phyloP scores from a whole-genome alignment of 2,329 filamentous ascomycete genomes.

The Beauveria varroae region DNA sequence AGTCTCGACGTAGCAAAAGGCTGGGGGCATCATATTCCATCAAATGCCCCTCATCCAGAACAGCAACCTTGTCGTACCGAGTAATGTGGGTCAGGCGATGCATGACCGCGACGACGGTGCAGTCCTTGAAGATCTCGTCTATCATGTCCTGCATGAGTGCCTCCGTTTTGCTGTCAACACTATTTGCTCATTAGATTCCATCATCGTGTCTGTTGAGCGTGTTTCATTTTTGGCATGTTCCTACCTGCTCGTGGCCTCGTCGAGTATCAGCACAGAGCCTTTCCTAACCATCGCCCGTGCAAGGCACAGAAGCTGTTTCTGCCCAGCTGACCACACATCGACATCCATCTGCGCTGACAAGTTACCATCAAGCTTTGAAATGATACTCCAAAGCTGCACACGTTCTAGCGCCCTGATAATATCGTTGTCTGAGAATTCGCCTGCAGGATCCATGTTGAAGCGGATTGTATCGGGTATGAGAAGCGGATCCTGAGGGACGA shows the following conservation, averaged over 20 bases:
- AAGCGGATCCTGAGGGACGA: neutral
- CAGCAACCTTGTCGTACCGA: conserved; percentile 50
- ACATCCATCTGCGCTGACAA: conserved; percentile 26
- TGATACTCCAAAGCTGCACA: conserved; percentile 22
- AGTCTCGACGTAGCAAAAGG: neutral
- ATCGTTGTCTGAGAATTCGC: neutral
- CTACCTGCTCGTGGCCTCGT: neutral
- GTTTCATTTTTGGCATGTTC: neutral
- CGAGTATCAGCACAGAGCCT: neutral
- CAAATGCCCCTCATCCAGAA: conserved; percentile 22
- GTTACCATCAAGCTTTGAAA: conserved; percentile 29
- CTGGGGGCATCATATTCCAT: neutral
- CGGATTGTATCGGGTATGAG: neutral
- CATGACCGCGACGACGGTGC: conserved; percentile 43
- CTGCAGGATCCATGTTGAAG: neutral
- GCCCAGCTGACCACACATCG: conserved; percentile 30
- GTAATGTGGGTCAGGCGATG: conserved; percentile 38
- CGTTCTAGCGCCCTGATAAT: neutral
- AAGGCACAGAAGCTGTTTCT: conserved; percentile 37
- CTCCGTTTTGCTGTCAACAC: conserved; percentile 26
- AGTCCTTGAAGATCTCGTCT: conserved; percentile 23
- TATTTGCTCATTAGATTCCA: conserved; percentile 11
- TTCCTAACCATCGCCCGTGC: conserved; percentile 27
- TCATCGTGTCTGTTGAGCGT: neutral
- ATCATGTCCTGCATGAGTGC: conserved; percentile 26